Percentiles rank a stretch among this genome's conserved stretches.
Evolutionary conservation across 495 filamentous ascomycete genomes (phyloP).

Genomic region (Beverwykella pulmonaria): DNA sequence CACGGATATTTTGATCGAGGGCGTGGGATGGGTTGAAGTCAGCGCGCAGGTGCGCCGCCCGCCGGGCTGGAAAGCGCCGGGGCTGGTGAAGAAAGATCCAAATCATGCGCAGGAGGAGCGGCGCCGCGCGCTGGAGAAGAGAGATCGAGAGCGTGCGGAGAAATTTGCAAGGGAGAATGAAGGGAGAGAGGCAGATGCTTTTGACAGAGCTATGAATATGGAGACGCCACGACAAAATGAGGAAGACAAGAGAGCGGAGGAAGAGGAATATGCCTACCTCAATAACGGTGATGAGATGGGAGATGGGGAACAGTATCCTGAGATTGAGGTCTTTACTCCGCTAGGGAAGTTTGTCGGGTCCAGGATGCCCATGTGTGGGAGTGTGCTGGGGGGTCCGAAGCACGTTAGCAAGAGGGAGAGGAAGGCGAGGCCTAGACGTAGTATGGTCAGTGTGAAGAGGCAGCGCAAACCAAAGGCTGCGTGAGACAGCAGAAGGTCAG

Average conservation of each 20-base stretch:
- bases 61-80: conserved; percentile 44
- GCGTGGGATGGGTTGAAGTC: conserved; percentile 91
- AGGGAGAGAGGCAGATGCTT: conserved; percentile 15
- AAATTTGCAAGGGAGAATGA: neutral
- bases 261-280: conserved; percentile 24
- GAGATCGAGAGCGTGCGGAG: conserved; percentile 9
- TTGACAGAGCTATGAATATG: conserved; percentile 19
- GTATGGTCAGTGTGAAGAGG: conserved; percentile 53
- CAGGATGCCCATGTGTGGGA: conserved; percentile 74
- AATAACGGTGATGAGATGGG: neutral
- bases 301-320: conserved; percentile 53
- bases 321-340: conserved; percentile 83
- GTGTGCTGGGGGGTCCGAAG: conserved; percentile 51
- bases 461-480: conserved; percentile 33
- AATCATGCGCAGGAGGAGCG: conserved; percentile 20
- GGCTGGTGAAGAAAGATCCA: conserved; percentile 20
- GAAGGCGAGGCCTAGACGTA: conserved; percentile 49
- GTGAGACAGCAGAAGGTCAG: too few relatives aligned
- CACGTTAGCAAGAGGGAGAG: conserved; percentile 23
- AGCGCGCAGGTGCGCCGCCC: conserved; percentile 71
- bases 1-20: conserved; percentile 85
- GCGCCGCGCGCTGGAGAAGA: conserved; percentile 15
- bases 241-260: conserved; percentile 30
- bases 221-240: conserved; percentile 2
- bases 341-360: conserved; percentile 73